Percentiles rank a stretch among this genome's conserved stretches.
phyloP scores from a whole-genome alignment of 2,329 filamentous ascomycete genomes.

The Stemphylium beticola region DNA sequence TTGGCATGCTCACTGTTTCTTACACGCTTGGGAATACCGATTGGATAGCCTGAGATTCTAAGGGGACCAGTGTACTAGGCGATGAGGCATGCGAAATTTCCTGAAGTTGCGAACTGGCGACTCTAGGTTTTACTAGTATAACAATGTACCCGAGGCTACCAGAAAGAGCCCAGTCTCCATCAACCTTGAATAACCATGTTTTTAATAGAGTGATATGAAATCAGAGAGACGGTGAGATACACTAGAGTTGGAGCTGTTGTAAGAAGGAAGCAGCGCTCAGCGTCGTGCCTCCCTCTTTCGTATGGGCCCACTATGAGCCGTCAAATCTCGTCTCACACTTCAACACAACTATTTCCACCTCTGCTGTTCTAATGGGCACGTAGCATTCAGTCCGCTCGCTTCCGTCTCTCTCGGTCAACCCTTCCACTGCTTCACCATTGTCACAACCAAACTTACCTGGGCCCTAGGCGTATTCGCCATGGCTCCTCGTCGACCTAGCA shows the following conservation, averaged over 20 bases:
- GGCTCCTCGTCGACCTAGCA: constrained; percentile 16
- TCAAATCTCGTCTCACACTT: constrained; percentile 1
- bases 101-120: neutral
- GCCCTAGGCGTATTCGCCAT: neutral
- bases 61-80: neutral
- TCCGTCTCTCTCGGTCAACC: neutral
- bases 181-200: too few relatives aligned
- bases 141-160: neutral
- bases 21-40: neutral
- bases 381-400: neutral
- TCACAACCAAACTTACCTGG: neutral
- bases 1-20: neutral
- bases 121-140: too few relatives aligned
- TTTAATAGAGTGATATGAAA: too few relatives aligned
- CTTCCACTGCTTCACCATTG: neutral
- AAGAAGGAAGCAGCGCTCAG: constrained; percentile 18
- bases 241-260: too few relatives aligned
- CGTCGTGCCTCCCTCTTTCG: constrained; percentile 15
- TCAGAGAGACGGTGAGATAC: too few relatives aligned
- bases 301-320: neutral
- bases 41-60: neutral
- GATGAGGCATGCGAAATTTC: neutral
- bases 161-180: neutral
- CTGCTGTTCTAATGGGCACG: too few relatives aligned
- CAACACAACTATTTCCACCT: neutral